Evolutionary conservation across 1,284 basidiomycete species (phyloP).

Genomic region (Flammula alnicola): DNA sequence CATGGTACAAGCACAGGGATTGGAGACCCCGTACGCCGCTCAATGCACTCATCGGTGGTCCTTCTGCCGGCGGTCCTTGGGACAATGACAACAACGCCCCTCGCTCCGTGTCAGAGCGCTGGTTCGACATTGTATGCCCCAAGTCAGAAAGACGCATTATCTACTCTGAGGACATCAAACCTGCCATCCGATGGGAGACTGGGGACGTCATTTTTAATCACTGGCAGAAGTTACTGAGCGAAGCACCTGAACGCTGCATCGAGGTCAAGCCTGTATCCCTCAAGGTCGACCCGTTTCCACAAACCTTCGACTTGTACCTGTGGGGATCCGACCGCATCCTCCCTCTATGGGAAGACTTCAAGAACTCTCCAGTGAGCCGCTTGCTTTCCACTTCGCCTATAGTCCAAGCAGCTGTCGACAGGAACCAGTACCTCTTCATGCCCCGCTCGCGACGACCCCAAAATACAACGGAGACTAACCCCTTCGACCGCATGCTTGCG

Average conservation of each 20-base stretch:
- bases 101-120: constrained; percentile 38
- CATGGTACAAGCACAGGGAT: constrained; percentile 2
- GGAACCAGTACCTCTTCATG: constrained; percentile 44
- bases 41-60: constrained; percentile 1
- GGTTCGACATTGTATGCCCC: constrained; percentile 43
- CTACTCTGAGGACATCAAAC: constrained; percentile 43
- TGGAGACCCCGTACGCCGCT: constrained; percentile 5
- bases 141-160: constrained; percentile 40
- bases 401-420: constrained; percentile 42
- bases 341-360: constrained; percentile 45
- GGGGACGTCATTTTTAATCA: constrained; percentile 41
- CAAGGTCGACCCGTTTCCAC: constrained; percentile 40
- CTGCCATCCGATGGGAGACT: constrained; percentile 31
- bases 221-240: constrained; percentile 43
- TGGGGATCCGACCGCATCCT: constrained; percentile 43
- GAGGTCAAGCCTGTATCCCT: constrained; percentile 41
- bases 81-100: constrained; percentile 39
- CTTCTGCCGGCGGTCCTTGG: constrained; percentile 51
- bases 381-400: constrained; percentile 43
- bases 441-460: constrained; percentile 35
- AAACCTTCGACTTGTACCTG: constrained; percentile 48
- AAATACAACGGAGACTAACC: constrained; percentile 37
- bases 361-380: constrained; percentile 42
- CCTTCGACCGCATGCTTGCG: constrained; percentile 46
- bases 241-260: constrained; percentile 46